phyloP scores from a whole-genome alignment of 2,329 filamentous ascomycete genomes.

The Phialocephala sp. region DNA sequence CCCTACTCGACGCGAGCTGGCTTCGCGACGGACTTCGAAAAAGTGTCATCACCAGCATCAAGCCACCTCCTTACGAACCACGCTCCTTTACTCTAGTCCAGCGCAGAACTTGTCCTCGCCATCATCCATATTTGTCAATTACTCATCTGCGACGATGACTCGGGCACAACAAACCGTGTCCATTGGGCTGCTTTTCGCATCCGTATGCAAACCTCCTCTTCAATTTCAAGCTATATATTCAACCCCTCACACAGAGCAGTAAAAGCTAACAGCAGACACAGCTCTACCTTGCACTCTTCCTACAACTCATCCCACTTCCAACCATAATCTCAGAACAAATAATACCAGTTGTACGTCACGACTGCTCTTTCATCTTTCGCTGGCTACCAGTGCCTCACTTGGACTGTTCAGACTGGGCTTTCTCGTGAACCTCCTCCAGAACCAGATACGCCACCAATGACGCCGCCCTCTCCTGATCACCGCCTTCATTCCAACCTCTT shows the following conservation, averaged over 20 bases:
- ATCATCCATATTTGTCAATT: constrained; percentile 6
- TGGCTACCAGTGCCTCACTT: neutral
- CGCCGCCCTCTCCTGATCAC: neutral
- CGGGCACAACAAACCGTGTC: constrained; percentile 93
- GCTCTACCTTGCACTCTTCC: constrained; percentile 88
- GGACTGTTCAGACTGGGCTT: too few species aligned
- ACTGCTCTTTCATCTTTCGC: constrained; percentile 5
- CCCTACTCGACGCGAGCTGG: neutral
- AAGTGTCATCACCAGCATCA: constrained; percentile 20
- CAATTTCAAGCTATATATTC: constrained; percentile 11
- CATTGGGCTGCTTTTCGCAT: constrained; percentile 83
- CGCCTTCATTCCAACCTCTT: neutral
- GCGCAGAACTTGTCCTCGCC: constrained; percentile 2
- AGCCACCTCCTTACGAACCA: constrained; percentile 38
- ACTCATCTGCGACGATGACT: constrained; percentile 72
- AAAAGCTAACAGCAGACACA: constrained; percentile 47
- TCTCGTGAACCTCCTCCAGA: neutral
- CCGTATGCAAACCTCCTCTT: constrained; percentile 59
- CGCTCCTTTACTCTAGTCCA: constrained; percentile 37
- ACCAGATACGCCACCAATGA: neutral
- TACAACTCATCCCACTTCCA: constrained; percentile 83
- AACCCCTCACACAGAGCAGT: neutral
- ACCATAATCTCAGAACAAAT: constrained; percentile 80
- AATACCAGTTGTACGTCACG: constrained; percentile 79
- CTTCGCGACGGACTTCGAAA: constrained; percentile 20